Evolutionary conservation across 2,329 filamentous ascomycete genomes (phyloP).

Genomic region (Venturia pyrina): DNA sequence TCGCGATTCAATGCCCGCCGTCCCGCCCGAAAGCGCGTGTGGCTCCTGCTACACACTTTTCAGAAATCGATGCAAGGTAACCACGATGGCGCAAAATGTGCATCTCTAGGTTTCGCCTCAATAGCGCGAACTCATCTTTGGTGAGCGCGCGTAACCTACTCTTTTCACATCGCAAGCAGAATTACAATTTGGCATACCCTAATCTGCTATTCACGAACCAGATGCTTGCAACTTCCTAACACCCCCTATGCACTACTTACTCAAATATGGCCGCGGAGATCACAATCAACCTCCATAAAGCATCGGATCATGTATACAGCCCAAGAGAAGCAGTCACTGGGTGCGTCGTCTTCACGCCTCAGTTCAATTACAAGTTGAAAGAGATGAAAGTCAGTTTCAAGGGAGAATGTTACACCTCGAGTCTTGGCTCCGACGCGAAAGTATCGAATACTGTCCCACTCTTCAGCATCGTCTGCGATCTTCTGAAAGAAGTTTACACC

Average conservation of each 20-base stretch:
- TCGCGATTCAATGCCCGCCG: too few species aligned
- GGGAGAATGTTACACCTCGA: slow-evolving; percentile 9
- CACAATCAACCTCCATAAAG: not conserved
- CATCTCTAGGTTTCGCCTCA: not conserved
- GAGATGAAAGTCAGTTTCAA: slow-evolving; percentile 3
- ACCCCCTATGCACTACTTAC: not conserved
- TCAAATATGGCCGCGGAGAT: slow-evolving; percentile 6
- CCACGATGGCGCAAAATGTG: not conserved
- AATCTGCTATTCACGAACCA: slow-evolving; percentile 3
- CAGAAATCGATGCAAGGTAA: not conserved
- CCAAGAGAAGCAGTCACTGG: slow-evolving; percentile 7
- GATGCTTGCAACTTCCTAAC: not conserved
- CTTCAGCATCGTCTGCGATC: not conserved
- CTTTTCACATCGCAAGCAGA: not conserved
- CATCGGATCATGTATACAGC: slow-evolving; percentile 5
- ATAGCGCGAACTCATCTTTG: not conserved
- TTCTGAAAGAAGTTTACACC: slow-evolving; percentile 1
- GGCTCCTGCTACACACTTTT: not conserved
- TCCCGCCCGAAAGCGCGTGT: not conserved
- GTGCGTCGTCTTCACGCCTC: slow-evolving; percentile 6
- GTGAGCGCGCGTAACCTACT: not conserved
- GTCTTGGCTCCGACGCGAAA: slow-evolving; percentile 2
- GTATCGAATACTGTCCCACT: slow-evolving; percentile 2
- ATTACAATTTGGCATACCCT: slow-evolving; percentile 1
- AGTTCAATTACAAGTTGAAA: not conserved